Percentiles rank a stretch among this genome's conserved stretches.
These are phyloP conservation scores for Alternaria gansuensis DNA, from an alignment of 2,329 filamentous ascomycete species.

Conservation along the genomic window DNA sequence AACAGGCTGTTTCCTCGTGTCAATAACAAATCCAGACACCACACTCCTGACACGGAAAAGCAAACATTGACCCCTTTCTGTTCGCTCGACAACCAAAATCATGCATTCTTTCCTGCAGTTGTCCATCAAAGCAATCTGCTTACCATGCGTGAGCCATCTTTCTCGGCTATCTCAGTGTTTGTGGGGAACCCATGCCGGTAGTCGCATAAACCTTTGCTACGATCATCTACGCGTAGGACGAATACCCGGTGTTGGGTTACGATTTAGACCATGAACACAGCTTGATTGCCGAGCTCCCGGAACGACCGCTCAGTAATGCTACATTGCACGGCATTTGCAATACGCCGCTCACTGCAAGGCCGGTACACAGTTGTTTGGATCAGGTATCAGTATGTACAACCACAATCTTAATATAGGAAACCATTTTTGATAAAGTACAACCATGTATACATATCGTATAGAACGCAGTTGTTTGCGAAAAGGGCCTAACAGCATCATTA, in stretches of 20 bases:
- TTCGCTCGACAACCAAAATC: neutral
- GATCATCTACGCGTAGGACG: neutral
- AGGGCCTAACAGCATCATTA: neutral
- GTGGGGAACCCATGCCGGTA: conserved; percentile 2
- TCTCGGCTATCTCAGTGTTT: conserved; percentile 7
- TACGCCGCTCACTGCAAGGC: neutral
- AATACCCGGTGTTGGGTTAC: neutral
- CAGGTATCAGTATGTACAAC: neutral
- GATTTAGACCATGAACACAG: neutral
- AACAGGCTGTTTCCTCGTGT: neutral
- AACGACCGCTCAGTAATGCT: neutral
- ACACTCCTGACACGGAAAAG: neutral
- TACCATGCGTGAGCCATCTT: neutral
- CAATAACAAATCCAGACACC: neutral
- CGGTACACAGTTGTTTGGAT: neutral
- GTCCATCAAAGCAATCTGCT: neutral
- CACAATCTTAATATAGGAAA: neutral
- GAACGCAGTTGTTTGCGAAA: neutral
- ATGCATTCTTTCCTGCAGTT: neutral
- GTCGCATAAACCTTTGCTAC: neutral
- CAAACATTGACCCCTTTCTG: neutral
- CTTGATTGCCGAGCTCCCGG: neutral
- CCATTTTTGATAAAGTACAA: neutral
- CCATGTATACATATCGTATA: neutral
- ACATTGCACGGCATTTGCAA: neutral